These are phyloP conservation scores for Verticillium longisporum DNA, from an alignment of 2,329 filamentous ascomycete species.

Conservation along the genomic window DNA sequence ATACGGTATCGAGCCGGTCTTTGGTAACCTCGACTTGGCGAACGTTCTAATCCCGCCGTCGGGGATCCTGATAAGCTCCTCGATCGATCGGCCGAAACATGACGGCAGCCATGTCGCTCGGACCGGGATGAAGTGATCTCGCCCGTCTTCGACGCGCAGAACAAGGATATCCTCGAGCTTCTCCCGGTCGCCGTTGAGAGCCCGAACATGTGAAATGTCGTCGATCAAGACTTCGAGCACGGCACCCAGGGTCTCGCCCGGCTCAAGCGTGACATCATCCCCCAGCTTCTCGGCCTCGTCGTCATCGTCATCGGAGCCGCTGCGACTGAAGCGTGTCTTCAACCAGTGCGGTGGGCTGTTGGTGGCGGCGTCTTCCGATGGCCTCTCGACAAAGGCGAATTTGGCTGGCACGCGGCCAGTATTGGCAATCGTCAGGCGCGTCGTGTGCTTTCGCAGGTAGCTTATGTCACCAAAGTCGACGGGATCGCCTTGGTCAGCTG, in stretches of 20 bases:
- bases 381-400: constrained; percentile 73
- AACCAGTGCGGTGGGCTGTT: constrained; percentile 58
- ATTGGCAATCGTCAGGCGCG: constrained; percentile 80
- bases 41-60: constrained; percentile 67
- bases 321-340: constrained; percentile 54
- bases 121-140: constrained; percentile 87
- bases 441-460: constrained; percentile 59
- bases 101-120: constrained; percentile 73
- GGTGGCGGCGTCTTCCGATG: constrained; percentile 39
- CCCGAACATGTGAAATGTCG: constrained; percentile 54
- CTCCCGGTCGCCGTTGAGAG: constrained; percentile 62
- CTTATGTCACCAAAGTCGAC: constrained; percentile 74
- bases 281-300: constrained; percentile 23
- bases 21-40: constrained; percentile 19
- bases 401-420: constrained; percentile 77
- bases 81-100: constrained; percentile 77
- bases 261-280: constrained; percentile 62
- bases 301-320: constrained; percentile 28
- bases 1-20: constrained; percentile 44
- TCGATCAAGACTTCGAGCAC: constrained; percentile 62
- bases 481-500: constrained; percentile 41
- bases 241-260: constrained; percentile 73
- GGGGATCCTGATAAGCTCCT: constrained; percentile 80
- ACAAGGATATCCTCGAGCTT: constrained; percentile 82
- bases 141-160: constrained; percentile 72